Percentiles rank a stretch among this genome's conserved stretches.
These are phyloP conservation scores for Turritis glabra DNA, from an alignment of 345 rosid genomes.

Conservation along the genomic window DNA sequence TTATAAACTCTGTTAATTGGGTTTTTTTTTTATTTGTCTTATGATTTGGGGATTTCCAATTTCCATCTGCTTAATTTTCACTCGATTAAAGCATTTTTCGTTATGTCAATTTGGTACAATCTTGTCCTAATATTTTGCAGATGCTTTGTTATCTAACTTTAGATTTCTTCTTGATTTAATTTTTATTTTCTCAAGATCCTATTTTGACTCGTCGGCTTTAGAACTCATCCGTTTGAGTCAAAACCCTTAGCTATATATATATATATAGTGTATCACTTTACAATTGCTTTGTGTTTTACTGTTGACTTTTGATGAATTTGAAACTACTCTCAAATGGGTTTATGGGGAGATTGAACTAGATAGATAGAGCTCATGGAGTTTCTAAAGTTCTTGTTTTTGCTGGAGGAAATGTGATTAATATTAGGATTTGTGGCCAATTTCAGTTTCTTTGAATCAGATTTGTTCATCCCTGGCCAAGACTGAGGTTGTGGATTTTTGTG, in stretches of 20 bases:
- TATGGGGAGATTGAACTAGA: background rate
- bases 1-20: background rate
- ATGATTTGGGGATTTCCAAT: constrained; percentile 29
- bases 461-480: background rate
- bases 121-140: constrained; percentile 19
- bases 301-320: constrained; percentile 20
- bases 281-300: background rate
- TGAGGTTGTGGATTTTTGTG: constrained; percentile 13
- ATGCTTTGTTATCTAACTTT: constrained; percentile 35
- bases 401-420: constrained; percentile 12
- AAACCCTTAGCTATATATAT: constrained; percentile 17
- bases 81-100: constrained; percentile 2
- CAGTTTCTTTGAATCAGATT: background rate
- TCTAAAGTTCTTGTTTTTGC: background rate
- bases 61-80: constrained; percentile 19
- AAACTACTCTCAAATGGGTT: constrained; percentile 14
- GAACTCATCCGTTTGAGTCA: constrained; percentile 24
- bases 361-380: constrained; percentile 6
- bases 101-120: constrained; percentile 9
- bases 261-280: constrained; percentile 2
- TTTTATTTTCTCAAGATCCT: constrained; percentile 20
- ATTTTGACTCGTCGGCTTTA: constrained; percentile 31
- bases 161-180: constrained; percentile 23
- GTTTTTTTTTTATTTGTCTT: background rate
- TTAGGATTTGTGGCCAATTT: constrained; percentile 8